These are phyloP conservation scores for Parasarocladium wereldwijsianum DNA, from an alignment of 2,329 filamentous ascomycete species.

Conservation along the genomic window DNA sequence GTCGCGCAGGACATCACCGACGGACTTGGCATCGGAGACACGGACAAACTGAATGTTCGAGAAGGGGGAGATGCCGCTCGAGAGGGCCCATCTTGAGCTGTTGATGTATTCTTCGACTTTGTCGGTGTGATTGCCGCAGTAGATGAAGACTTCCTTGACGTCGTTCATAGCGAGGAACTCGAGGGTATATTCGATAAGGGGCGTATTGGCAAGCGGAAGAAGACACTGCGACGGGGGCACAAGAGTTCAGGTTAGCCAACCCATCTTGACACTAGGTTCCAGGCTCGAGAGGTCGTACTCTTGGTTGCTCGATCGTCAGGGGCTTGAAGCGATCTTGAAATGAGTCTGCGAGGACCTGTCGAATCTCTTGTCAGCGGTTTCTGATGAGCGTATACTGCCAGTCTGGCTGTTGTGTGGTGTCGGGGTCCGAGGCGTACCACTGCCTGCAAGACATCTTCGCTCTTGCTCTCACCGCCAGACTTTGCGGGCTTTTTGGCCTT, in stretches of 20 bases:
- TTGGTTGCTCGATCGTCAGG: slow-evolving; percentile 75
- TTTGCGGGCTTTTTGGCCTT: slow-evolving; percentile 41
- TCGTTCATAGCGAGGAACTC: slow-evolving; percentile 92
- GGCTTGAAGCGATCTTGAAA: slow-evolving; percentile 88
- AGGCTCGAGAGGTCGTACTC: slow-evolving; percentile 40
- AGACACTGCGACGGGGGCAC: slow-evolving; percentile 70
- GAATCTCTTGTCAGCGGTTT: slow-evolving; percentile 1
- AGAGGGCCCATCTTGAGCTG: slow-evolving; percentile 56
- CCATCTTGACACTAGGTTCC: neutral
- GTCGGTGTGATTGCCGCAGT: slow-evolving; percentile 76
- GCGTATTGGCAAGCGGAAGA: slow-evolving; percentile 80
- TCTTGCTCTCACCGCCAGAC: slow-evolving; percentile 35
- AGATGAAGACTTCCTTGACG: slow-evolving; percentile 87
- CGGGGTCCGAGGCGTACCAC: slow-evolving; percentile 26
- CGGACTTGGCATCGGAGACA: slow-evolving; percentile 66
- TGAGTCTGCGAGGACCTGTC: slow-evolving; percentile 75
- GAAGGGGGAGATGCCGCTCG: slow-evolving; percentile 49
- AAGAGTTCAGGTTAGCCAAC: slow-evolving; percentile 10
- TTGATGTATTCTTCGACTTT: slow-evolving; percentile 78
- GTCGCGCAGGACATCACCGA: slow-evolving; percentile 90
- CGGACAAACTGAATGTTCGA: slow-evolving; percentile 70
- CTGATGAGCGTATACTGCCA: neutral
- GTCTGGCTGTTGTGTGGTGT: no score
- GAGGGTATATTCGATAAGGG: slow-evolving; percentile 92
- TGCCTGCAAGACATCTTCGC: slow-evolving; percentile 43